These are phyloP conservation scores for Aspergillus conjunctus DNA, from an alignment of 495 filamentous ascomycete species.

Conservation along the genomic window DNA sequence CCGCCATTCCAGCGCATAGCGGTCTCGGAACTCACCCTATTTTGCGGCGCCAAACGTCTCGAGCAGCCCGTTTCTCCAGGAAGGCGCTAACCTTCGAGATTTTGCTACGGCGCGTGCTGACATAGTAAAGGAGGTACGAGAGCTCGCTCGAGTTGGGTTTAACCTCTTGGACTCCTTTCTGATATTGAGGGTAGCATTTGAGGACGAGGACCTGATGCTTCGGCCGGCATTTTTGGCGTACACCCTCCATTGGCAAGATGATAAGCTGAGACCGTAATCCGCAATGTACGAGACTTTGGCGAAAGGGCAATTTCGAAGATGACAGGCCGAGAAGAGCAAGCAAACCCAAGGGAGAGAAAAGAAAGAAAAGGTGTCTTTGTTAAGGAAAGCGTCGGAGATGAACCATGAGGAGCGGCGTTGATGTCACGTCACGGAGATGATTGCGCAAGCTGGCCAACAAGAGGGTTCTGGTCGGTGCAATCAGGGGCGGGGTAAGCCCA, in stretches of 20 bases:
- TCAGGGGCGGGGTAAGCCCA: constrained; percentile 24
- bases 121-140: constrained; percentile 94
- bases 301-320: neutral
- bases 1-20: neutral
- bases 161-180: constrained; percentile 84
- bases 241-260: constrained; percentile 53
- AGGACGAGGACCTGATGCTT: constrained; percentile 92
- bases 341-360: neutral
- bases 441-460: constrained; percentile 12
- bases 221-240: constrained; percentile 70
- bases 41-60: constrained; percentile 78
- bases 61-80: constrained; percentile 84
- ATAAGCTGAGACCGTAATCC: neutral
- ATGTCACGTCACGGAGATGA: constrained; percentile 15
- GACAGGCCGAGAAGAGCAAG: neutral
- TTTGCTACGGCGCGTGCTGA: constrained; percentile 88
- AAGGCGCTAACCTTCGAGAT: constrained; percentile 91
- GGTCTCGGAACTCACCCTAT: constrained; percentile 65
- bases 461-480: constrained; percentile 14
- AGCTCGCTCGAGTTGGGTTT: constrained; percentile 93
- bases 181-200: constrained; percentile 89
- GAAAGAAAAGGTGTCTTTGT: neutral
- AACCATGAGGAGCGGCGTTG: constrained; percentile 15
- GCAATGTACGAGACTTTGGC: neutral
- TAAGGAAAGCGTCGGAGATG: neutral